Evolutionary conservation across 2,329 filamentous ascomycete genomes (phyloP).

Genomic region (Gyromitra esculenta): DNA sequence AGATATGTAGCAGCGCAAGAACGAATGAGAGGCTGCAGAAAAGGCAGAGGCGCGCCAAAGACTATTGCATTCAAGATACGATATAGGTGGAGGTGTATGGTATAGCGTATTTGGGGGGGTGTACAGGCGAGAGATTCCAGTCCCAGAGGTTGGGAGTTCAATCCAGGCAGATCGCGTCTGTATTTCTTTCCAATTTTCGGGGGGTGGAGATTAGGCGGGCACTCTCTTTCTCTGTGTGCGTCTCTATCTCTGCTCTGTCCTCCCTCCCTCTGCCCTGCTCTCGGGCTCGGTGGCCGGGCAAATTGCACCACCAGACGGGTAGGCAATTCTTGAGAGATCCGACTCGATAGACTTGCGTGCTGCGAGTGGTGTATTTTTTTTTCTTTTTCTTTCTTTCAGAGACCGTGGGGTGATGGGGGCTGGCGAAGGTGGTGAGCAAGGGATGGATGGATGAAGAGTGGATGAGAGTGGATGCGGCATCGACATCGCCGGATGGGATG

Average conservation of each 20-base stretch:
- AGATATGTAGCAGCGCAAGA: conserved; percentile 3
- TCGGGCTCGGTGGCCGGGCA: background rate
- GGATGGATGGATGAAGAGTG: conserved; percentile 13
- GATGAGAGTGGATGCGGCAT: conserved; percentile 32
- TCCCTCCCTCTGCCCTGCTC: background rate
- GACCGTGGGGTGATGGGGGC: background rate
- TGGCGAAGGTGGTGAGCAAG: background rate
- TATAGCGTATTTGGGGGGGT: background rate
- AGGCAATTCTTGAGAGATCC: background rate
- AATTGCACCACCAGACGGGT: background rate
- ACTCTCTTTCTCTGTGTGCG: too few species aligned
- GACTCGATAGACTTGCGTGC: background rate
- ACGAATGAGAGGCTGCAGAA: conserved; percentile 2
- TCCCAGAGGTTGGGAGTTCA: background rate
- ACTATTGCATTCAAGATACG: background rate
- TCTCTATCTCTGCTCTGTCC: too few species aligned
- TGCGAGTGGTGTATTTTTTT: background rate
- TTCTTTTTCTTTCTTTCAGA: too few species aligned
- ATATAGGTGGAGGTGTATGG: background rate
- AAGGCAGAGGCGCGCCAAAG: background rate
- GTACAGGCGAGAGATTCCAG: background rate
- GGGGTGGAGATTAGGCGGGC: background rate
- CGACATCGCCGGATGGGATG: conserved; percentile 48
- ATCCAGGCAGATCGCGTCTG: conserved; percentile 11
- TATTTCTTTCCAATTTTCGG: conserved; percentile 1